A percentile compares a stretch with the other conserved stretches of the same genome.
Evolutionary conservation across 2,329 filamentous ascomycete species (phyloP).

Genomic region (Nigrograna mackinnonii): DNA sequence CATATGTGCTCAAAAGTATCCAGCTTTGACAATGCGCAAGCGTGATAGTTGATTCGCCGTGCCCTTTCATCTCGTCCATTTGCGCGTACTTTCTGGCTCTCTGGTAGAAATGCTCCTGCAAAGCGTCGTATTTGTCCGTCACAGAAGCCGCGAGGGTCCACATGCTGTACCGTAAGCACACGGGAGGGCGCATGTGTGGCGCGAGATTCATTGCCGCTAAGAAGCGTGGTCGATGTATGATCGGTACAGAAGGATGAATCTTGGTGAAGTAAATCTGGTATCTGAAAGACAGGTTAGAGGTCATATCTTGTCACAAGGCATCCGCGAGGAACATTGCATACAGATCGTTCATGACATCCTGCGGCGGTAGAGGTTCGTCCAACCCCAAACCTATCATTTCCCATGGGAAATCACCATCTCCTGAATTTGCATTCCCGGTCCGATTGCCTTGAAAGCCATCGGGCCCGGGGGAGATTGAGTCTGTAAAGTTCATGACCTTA

Average conservation of each 20-base stretch:
- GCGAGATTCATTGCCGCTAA: conserved; percentile 86
- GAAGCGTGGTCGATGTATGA: conserved; percentile 89
- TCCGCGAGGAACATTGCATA: conserved; percentile 46
- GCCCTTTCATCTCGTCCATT: conserved; percentile 86
- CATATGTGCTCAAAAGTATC: conserved; percentile 77
- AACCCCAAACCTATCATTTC: conserved; percentile 83
- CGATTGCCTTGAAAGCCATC: conserved; percentile 19
- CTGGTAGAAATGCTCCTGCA: conserved; percentile 89
- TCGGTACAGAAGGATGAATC: conserved; percentile 80
- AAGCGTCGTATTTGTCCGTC: conserved; percentile 75
- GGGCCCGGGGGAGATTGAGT: conserved; percentile 17
- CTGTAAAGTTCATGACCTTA: conserved; percentile 9
- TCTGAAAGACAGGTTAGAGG: conserved; percentile 43
- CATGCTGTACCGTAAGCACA: conserved; percentile 90
- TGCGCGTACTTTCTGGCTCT: conserved; percentile 89
- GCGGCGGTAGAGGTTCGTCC: conserved; percentile 78
- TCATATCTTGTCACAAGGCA: neutral
- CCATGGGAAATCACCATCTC: conserved; percentile 66
- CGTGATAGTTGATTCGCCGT: conserved; percentile 86
- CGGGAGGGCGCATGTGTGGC: conserved; percentile 82
- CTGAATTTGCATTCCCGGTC: conserved; percentile 14
- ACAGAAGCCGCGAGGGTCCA: conserved; percentile 92
- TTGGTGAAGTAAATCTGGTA: conserved; percentile 90
- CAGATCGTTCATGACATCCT: conserved; percentile 85
- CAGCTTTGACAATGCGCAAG: conserved; percentile 87